Evolutionary conservation across 495 filamentous ascomycete genomes (phyloP).

Genomic region (Amphirosellinia nigrospora): DNA sequence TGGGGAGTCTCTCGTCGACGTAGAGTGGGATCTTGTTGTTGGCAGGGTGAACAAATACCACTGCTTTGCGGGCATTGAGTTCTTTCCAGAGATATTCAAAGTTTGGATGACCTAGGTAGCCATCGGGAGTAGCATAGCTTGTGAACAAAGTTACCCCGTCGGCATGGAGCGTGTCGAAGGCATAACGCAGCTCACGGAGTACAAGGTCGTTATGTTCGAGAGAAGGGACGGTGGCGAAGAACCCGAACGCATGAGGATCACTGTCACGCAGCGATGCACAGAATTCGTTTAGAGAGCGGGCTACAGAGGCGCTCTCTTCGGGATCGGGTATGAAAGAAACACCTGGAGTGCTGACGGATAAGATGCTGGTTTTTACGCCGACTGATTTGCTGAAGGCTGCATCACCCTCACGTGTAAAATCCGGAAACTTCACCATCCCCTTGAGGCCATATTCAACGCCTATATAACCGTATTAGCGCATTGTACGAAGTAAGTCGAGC

Average conservation of each 20-base stretch:
- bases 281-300: neutral
- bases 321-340: neutral
- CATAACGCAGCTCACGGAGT: neutral
- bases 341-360: neutral
- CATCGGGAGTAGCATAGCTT: neutral
- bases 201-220: neutral
- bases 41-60: neutral
- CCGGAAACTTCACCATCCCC: neutral
- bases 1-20: neutral
- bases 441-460: neutral
- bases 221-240: slow-evolving; percentile 8
- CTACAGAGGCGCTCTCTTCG: neutral
- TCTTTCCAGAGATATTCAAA: neutral
- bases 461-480: neutral
- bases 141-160: neutral
- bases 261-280: neutral
- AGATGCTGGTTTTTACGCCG: neutral
- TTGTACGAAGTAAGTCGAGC: neutral
- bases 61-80: slow-evolving; percentile 4
- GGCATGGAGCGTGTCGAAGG: neutral
- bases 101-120: neutral
- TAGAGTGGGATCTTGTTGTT: neutral
- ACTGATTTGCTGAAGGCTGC: neutral
- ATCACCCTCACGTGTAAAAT: no score
- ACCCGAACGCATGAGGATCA: neutral